Conservation (phyloP, 257 asterid species). For the Coffea eugenioides region DNA sequence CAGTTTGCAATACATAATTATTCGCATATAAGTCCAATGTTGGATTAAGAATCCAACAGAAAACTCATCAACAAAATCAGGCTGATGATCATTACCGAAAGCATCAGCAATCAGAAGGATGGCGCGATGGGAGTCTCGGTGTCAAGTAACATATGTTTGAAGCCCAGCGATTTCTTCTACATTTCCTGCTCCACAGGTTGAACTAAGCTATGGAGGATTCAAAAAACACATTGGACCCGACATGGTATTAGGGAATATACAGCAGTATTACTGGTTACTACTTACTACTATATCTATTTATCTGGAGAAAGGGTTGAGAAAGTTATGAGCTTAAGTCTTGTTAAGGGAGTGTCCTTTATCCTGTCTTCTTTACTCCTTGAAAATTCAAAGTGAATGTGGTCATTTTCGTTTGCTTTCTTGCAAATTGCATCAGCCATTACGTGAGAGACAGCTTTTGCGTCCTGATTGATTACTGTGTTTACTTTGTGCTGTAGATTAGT, state of each 20-base stretch:
- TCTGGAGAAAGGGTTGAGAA: background rate
- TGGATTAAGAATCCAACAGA: too few species aligned
- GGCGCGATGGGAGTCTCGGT: constrained; percentile 45
- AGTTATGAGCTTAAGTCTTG: too few species aligned
- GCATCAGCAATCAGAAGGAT: constrained; percentile 57
- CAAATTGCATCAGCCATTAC: too few species aligned
- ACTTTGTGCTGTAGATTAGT: too few species aligned
- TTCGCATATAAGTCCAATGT: too few species aligned
- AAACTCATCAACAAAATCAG: background rate
- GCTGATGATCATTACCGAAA: constrained; percentile 34
- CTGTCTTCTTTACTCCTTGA: background rate
- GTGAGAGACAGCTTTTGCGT: too few species aligned
- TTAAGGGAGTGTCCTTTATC: background rate
- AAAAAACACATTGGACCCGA: background rate
- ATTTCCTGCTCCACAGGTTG: constrained; percentile 37
- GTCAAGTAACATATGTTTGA: constrained; percentile 41
- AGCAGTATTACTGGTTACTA: too few species aligned
- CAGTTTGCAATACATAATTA: too few species aligned
- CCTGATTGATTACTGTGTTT: too few species aligned
- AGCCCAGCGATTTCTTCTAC: constrained; percentile 51
- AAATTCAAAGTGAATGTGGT: too few species aligned
- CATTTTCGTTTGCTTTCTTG: too few species aligned
- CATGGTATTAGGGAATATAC: background rate
- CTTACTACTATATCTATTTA: background rate
- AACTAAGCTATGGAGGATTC: constrained; percentile 44